phyloP scores from a whole-genome alignment of 2,329 filamentous ascomycete genomes.

The Fusarium graminum region DNA sequence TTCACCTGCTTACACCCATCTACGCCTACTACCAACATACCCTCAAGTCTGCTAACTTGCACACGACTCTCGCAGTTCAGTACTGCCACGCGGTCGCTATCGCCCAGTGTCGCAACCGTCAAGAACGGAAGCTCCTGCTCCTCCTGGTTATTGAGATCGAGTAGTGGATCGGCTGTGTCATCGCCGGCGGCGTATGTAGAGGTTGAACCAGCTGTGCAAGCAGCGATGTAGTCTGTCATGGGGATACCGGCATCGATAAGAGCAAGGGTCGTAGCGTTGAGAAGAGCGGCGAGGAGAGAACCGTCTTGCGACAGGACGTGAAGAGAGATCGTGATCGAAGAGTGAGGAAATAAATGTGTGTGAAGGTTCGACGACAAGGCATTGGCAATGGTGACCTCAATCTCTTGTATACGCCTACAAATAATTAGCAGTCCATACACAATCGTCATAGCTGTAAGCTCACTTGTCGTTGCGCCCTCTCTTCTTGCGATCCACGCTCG shows the following conservation, averaged over 20 bases:
- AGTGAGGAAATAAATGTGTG: slow-evolving; percentile 89
- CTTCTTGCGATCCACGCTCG: slow-evolving; percentile 85
- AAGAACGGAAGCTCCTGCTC: slow-evolving; percentile 90
- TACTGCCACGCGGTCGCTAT: slow-evolving; percentile 80
- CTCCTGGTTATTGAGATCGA: slow-evolving; percentile 84
- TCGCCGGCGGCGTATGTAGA: slow-evolving; percentile 74
- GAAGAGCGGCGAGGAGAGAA: slow-evolving; percentile 85
- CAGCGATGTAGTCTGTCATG: slow-evolving; percentile 91
- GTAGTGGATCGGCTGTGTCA: slow-evolving; percentile 78
- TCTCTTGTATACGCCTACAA: slow-evolving; percentile 80
- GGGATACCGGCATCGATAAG: slow-evolving; percentile 95
- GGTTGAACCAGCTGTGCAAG: slow-evolving; percentile 87
- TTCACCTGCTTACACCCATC: slow-evolving; percentile 92
- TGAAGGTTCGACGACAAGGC: slow-evolving; percentile 84
- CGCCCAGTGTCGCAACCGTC: slow-evolving; percentile 84
- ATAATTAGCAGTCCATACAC: background rate
- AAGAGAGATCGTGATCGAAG: slow-evolving; percentile 83
- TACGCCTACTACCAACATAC: slow-evolving; percentile 91
- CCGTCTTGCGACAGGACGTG: slow-evolving; percentile 93
- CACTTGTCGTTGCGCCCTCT: slow-evolving; percentile 83
- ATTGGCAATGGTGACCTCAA: slow-evolving; percentile 81
- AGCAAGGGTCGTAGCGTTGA: slow-evolving; percentile 92
- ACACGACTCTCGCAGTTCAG: slow-evolving; percentile 89
- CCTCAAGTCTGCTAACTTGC: slow-evolving; percentile 84
- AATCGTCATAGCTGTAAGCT: slow-evolving; percentile 46